Evolutionary conservation across 2,329 filamentous ascomycete genomes (phyloP).

Genomic region (Colletotrichum musicola): DNA sequence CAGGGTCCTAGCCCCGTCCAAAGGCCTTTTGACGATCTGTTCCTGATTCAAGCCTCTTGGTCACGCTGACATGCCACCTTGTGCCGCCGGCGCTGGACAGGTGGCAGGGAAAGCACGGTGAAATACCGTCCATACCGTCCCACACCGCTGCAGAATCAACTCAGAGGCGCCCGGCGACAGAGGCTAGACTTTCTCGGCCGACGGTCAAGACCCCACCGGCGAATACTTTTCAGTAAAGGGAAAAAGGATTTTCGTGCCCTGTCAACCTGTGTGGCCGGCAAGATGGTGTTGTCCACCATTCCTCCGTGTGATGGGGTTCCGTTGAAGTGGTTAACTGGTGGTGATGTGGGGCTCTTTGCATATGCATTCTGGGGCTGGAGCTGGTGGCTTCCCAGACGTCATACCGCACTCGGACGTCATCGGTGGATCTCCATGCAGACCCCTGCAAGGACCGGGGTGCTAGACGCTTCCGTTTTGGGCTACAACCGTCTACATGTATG

Average conservation of each 20-base stretch:
- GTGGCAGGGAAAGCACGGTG: conserved; percentile 27
- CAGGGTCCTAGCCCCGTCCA: conserved; percentile 28
- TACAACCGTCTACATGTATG: conserved; percentile 15
- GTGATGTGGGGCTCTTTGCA: conserved; percentile 29
- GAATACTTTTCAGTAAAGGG: conserved; percentile 17
- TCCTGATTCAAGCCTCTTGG: conserved; percentile 30
- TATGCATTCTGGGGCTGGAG: conserved; percentile 37
- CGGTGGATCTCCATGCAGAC: conserved; percentile 30
- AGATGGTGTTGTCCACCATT: conserved; percentile 12
- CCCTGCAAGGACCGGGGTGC: conserved; percentile 28
- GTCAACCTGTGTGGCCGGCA: conserved; percentile 10
- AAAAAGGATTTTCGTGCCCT: conserved; percentile 18
- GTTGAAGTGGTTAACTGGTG: conserved; percentile 30
- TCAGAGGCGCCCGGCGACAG: conserved; percentile 17
- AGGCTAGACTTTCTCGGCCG: conserved; percentile 37
- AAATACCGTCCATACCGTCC: conserved; percentile 22
- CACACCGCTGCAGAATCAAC: conserved; percentile 35
- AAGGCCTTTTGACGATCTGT: conserved; percentile 28
- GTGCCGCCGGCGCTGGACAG: conserved; percentile 8
- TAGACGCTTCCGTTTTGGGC: conserved; percentile 33
- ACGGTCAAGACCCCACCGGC: conserved; percentile 14
- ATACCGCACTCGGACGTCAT: conserved; percentile 38
- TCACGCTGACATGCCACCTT: conserved; percentile 15
- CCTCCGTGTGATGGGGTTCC: conserved; percentile 23
- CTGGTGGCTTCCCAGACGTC: conserved; percentile 29